These are phyloP conservation scores for Plasmodium adleri DNA, from an alignment of 169 alveolate species.

Conservation along the genomic window DNA sequence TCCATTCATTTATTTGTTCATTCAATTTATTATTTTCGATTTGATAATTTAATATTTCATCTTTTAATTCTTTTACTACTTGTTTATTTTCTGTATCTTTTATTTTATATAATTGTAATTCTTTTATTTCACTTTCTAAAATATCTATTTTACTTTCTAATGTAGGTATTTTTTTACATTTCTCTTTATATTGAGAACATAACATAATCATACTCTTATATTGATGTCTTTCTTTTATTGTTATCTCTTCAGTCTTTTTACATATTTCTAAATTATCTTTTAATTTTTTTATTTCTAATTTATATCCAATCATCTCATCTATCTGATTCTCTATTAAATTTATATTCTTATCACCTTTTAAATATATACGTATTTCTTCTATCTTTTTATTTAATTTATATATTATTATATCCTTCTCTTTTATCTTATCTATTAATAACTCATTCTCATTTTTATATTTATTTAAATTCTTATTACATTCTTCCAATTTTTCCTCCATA, in stretches of 20 bases:
- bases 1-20: slow-evolving; percentile 62
- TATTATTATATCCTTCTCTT: slow-evolving; percentile 31
- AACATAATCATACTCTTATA: slow-evolving; percentile 61
- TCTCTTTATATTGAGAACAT: slow-evolving; percentile 73
- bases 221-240: slow-evolving; percentile 72
- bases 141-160: slow-evolving; percentile 58
- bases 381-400: slow-evolving; percentile 34
- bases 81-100: slow-evolving; percentile 52
- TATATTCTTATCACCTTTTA: slow-evolving; percentile 25
- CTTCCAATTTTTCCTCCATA: slow-evolving; percentile 40
- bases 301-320: slow-evolving; percentile 26
- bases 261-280: slow-evolving; percentile 35
- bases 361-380: slow-evolving; percentile 22
- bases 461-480: slow-evolving; percentile 13
- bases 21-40: slow-evolving; percentile 52
- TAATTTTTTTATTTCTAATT: slow-evolving; percentile 53
- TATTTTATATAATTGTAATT: slow-evolving; percentile 21
- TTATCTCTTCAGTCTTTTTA: slow-evolving; percentile 69
- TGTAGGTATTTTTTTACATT: slow-evolving; percentile 35
- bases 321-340: slow-evolving; percentile 14
- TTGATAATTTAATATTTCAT: slow-evolving; percentile 30
- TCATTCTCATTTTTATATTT: slow-evolving; percentile 20
- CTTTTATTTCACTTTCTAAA: slow-evolving; percentile 54
- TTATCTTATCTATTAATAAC: slow-evolving; percentile 13
- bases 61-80: slow-evolving; percentile 31